Evolutionary conservation across 2,329 filamentous ascomycete species (phyloP), one percentile per base, ranked within the genome.

Genomic region (Phialemoniopsis sp.): DNA sequence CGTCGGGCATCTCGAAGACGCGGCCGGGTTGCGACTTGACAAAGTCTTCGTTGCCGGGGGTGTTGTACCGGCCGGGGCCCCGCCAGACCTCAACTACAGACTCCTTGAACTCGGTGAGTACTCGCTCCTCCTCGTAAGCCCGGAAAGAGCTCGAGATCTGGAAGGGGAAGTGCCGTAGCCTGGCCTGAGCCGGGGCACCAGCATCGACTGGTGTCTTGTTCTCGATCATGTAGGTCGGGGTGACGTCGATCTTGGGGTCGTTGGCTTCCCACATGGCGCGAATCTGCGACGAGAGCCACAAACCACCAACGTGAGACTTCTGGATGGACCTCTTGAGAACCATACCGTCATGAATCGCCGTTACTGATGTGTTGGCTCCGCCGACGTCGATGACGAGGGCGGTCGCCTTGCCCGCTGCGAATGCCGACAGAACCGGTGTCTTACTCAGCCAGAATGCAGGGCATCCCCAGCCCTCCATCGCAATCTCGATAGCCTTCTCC

Each of bases 61-160:
- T 65, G 32, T 63, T 61, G 53, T 89, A 80, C 45, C 81, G 76
- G 43, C 83, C 83, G 0, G 87, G 87, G 1, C 88, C 88, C 18
- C 81, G 79, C 91, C 93, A 98, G 13, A 91, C 82, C 65, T 96
- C 89, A 19, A 97, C 89, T 13, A 96, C 89, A 14, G 87, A 94
- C 67, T 98, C 94, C 68, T 98, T 98, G 78, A 95, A 98, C 60
- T 96, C 89, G 29, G 88, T 89, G 41, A 98, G 69, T 32, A 95
- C 84, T 38, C 91, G 87, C 62, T 97, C 93, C 68, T 98, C 90
- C 64, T 97, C 84, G 48, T 91, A 83, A 14, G 73, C 70, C 43
- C 85, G 82, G 76, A 90, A 97, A 2, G 87, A 89, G 19, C 79
- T 74, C 51, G 67, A 63, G 45, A 84, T 68, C 52, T 76, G 54